phyloP scores from a whole-genome alignment of 116 monocot genomes.

The Trichopus zeylanicus region DNA sequence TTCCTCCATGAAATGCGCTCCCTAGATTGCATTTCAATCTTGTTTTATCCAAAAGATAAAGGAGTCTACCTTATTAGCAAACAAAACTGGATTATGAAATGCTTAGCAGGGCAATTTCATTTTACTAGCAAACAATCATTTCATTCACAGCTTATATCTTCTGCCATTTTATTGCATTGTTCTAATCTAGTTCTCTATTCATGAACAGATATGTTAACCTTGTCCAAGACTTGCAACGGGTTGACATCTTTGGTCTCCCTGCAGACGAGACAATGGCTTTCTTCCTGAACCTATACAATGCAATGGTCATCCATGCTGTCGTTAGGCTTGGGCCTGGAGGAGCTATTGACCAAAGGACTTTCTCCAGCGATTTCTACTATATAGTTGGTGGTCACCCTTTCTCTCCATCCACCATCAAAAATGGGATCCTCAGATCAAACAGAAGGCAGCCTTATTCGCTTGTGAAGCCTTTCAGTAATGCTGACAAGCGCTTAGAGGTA shows the following conservation, averaged over 20 bases:
- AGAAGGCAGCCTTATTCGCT: constrained; percentile 69
- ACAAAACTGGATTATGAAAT: too few species aligned
- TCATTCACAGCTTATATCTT: background rate
- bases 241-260: constrained; percentile 47
- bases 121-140: background rate
- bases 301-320: constrained; percentile 86
- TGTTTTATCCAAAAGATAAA: too few species aligned
- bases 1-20: too few species aligned
- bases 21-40: too few species aligned
- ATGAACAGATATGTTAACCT: constrained; percentile 50
- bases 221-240: constrained; percentile 74
- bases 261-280: constrained; percentile 50
- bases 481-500: constrained; percentile 71
- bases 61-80: too few species aligned
- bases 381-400: constrained; percentile 79
- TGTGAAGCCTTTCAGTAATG: constrained; percentile 47
- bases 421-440: constrained; percentile 86
- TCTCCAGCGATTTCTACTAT: constrained; percentile 82
- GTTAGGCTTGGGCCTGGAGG: constrained; percentile 57
- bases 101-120: background rate
- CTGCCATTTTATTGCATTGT: background rate
- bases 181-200: background rate
- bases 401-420: constrained; percentile 72
- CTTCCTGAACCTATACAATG: constrained; percentile 86
- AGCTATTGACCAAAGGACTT: constrained; percentile 48